Conservation (phyloP, 352 stramenopile species). For the Pythium monospermum region DNA sequence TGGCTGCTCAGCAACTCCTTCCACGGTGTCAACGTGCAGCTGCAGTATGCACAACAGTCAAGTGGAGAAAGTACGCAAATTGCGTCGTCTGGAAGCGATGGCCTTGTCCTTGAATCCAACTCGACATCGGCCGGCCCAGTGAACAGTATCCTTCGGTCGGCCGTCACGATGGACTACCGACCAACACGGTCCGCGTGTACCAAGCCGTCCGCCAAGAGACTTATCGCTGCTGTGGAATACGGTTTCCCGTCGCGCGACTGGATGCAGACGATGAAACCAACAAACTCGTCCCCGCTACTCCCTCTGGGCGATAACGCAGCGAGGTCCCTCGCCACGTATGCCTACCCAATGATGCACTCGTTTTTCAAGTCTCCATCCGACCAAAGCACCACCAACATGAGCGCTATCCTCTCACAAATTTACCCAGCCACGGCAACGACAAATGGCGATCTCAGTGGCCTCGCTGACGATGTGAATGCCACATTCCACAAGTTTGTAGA, state of each 20-base stretch:
- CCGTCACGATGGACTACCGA: slow-evolving; percentile 20
- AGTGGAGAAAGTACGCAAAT: too few relatives aligned
- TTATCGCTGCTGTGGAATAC: slow-evolving; percentile 42
- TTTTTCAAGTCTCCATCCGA: slow-evolving; percentile 11
- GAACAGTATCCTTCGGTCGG: slow-evolving; percentile 30
- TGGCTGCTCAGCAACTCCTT: slow-evolving; percentile 70
- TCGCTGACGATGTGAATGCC: slow-evolving; percentile 9
- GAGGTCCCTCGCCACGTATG: slow-evolving; percentile 6
- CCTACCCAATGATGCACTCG: slow-evolving; percentile 8
- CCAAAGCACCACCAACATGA: not conserved
- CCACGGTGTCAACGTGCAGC: slow-evolving; percentile 46
- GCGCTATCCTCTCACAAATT: not conserved
- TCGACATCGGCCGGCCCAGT: too few relatives aligned
- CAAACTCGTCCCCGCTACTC: not conserved
- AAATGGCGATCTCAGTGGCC: not conserved
- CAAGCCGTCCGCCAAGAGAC: slow-evolving; percentile 33
- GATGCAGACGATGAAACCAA: slow-evolving; percentile 17
- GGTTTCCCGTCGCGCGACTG: slow-evolving; percentile 46
- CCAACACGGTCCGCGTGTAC: slow-evolving; percentile 22
- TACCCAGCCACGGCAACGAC: too few relatives aligned
- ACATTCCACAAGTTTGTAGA: slow-evolving; percentile 2
- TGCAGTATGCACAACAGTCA: not conserved
- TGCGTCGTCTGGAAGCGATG: too few relatives aligned
- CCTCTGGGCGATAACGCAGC: not conserved
- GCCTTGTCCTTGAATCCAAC: too few relatives aligned